Evolutionary conservation across 352 stramenopile genomes (phyloP).

Genomic region (Pythium biforme): DNA sequence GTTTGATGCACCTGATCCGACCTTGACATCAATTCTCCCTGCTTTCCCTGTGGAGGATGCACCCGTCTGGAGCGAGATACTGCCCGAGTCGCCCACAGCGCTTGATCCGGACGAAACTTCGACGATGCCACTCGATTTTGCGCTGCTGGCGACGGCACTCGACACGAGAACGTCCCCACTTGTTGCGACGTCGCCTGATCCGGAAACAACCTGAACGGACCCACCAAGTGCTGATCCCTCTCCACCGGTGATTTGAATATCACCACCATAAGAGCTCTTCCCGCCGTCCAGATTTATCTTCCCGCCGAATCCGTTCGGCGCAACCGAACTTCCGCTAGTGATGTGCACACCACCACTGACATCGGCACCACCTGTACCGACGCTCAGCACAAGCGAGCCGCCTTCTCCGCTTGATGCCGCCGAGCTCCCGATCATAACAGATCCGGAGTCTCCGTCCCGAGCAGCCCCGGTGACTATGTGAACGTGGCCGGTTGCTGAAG

Average conservation of each 20-base stretch:
- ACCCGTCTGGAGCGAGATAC: constrained; percentile 29
- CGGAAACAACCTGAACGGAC: constrained; percentile 17
- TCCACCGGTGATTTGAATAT: constrained; percentile 9
- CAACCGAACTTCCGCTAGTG: neutral
- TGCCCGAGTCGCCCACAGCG: constrained; percentile 23
- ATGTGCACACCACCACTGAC: neutral
- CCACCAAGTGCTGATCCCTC: constrained; percentile 14
- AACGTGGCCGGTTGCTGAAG: constrained; percentile 2
- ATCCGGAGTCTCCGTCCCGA: constrained; percentile 5
- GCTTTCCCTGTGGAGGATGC: constrained; percentile 19
- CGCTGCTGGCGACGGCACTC: constrained; percentile 22
- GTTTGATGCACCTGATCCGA: constrained; percentile 21
- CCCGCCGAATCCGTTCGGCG: constrained; percentile 1
- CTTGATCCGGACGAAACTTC: constrained; percentile 27
- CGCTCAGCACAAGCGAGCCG: constrained; percentile 3
- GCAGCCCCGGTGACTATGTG: neutral
- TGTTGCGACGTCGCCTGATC: constrained; percentile 16
- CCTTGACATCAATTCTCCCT: constrained; percentile 29
- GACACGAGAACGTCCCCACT: constrained; percentile 33
- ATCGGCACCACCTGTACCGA: constrained; percentile 8
- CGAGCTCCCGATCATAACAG: constrained; percentile 2
- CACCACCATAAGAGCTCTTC: constrained; percentile 6
- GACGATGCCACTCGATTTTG: constrained; percentile 31
- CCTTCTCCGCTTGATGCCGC: neutral
- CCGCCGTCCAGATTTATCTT: constrained; percentile 4